Evolutionary conservation across 208 protist species (phyloP).

Genomic region (Porcisia deanei): DNA sequence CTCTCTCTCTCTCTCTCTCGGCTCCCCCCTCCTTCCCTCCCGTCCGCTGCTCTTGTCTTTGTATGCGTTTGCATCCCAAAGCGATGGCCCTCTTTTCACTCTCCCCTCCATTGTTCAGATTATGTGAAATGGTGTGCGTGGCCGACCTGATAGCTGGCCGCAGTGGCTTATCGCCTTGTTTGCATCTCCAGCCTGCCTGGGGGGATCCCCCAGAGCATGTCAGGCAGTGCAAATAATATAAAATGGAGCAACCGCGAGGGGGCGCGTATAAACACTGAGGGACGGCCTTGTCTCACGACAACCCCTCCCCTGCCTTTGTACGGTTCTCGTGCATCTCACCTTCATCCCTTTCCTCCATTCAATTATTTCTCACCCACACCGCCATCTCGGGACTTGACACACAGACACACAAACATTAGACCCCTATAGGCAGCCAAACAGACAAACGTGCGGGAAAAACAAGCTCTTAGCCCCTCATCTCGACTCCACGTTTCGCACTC

Average conservation of each 20-base stretch:
- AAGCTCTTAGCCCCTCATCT: neutral
- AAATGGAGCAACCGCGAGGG: too few species aligned
- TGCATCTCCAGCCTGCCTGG: too few species aligned
- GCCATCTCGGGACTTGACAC: neutral
- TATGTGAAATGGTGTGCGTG: too few species aligned
- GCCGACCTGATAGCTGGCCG: too few species aligned
- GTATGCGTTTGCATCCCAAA: neutral
- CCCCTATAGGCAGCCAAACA: neutral
- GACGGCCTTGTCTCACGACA: too few species aligned
- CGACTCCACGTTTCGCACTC: neutral
- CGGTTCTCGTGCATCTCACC: neutral
- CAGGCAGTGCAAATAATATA: too few species aligned
- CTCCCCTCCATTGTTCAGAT: neutral
- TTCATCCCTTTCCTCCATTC: neutral
- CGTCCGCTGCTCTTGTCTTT: neutral
- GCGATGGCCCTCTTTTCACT: neutral
- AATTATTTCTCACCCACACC: neutral
- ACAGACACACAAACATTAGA: neutral
- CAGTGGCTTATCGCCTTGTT: too few species aligned
- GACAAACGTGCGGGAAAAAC: neutral
- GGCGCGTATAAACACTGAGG: too few species aligned
- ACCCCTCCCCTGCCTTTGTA: too few species aligned
- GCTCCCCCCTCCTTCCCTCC: neutral
- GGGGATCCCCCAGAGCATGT: too few species aligned
- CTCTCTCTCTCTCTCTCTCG: conserved; percentile 5